Evolutionary conservation across 2,329 filamentous ascomycete species (phyloP), one percentile per base, ranked within the genome.

Genomic region (Penicillium sp.): DNA sequence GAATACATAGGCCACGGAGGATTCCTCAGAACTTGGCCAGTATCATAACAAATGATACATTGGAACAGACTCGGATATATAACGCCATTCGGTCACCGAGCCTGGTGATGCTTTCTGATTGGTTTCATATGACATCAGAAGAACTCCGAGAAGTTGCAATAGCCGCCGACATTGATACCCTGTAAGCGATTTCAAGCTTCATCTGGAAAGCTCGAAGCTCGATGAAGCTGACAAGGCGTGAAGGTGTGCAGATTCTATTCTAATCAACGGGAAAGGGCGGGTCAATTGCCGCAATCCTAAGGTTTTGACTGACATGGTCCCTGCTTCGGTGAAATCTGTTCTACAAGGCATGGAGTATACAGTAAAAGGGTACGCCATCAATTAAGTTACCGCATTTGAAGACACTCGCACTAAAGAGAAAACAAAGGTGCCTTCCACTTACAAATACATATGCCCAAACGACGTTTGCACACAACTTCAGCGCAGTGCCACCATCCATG

Each of bases 101-200:
- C 9, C 19, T 42, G 10, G 11, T 42, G 4, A 6, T 86, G 5
- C 68, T 87, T 2, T 79, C 80, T 2, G 86, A 88, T 63, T 83
- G 82, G 75, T 79, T 78, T n/a, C 81, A 85, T 56, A 74, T 82
- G 14, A 83, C 81, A 0, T 85, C 83, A 0, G 65, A 73, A 1
- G 71, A 76, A 13, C 39, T 42, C 3, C 39, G 19, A 22, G 19
- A 42, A 1, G 10, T 42, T 14, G n/a, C 39, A 22, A 4, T 21
- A 11, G 11, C n/a, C 6, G 39, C 39, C 0, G 39, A 42, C 19
- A 22, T 42, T 13, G 39, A 42, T 22, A 13, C 19, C 5, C 13
- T 42, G 39, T 42, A 42, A 42, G 39, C 9, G 37, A 21, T 19
- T 1, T 39, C 8, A 39, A 4, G n/a, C 0, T 19, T 39, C 10